phyloP scores from a whole-genome alignment of 768 basidiomycete species.

The Mycena amicta region DNA sequence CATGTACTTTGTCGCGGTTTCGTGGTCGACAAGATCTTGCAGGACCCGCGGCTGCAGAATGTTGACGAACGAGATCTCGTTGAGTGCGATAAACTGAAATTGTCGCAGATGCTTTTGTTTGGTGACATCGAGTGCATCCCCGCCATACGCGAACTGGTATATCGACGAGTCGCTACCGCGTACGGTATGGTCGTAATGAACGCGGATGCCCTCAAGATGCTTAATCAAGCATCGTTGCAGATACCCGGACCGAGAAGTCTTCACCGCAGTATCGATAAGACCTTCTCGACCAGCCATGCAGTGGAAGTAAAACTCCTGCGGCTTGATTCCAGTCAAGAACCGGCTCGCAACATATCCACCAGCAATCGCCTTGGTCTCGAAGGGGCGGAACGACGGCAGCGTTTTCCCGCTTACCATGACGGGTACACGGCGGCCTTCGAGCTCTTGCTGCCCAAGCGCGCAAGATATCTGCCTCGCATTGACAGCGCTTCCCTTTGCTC shows the following conservation, averaged over 20 bases:
- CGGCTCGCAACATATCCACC: conserved; percentile 98
- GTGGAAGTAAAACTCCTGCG: conserved; percentile 99
- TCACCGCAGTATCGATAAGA: conserved; percentile 98
- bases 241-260: conserved; percentile 97
- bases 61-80: conserved; percentile 77
- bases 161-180: conserved; percentile 92
- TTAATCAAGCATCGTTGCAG: conserved; percentile 98
- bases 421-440: conserved; percentile 97
- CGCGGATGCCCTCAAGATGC: conserved; percentile 93
- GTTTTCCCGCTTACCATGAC: conserved; percentile 99
- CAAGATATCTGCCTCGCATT: conserved; percentile 99
- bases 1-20: conserved; percentile 76
- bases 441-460: conserved; percentile 93
- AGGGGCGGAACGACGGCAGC: conserved; percentile 92
- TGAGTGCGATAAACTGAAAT: conserved; percentile 91
- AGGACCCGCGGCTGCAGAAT: conserved; percentile 66
- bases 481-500: conserved; percentile 96
- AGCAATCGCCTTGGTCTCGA: conserved; percentile 97
- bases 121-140: conserved; percentile 94
- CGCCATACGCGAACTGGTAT: conserved; percentile 96
- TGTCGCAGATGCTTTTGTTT: conserved; percentile 94
- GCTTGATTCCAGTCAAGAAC: conserved; percentile 96
- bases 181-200: conserved; percentile 98
- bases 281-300: conserved; percentile 99
- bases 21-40: conserved; percentile 60